phyloP scores from a whole-genome alignment of 2,329 filamentous ascomycete species.

The Zasmidium cellare region DNA sequence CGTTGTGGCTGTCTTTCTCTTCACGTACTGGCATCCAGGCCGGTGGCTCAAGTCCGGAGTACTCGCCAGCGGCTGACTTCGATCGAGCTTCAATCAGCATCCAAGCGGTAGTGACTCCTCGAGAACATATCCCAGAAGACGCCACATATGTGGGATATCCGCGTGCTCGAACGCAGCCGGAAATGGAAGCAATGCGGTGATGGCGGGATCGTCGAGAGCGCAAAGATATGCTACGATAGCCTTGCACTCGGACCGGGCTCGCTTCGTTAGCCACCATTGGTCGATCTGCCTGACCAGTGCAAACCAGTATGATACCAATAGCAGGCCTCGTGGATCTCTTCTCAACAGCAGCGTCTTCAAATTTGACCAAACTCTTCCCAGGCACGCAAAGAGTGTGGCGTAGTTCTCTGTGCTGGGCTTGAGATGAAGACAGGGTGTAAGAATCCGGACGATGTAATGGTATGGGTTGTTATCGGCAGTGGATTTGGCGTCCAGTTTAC shows the following conservation, averaged over 20 bases:
- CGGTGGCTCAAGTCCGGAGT: conserved; percentile 28
- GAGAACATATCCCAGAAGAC: neutral
- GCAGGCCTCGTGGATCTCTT: conserved; percentile 17
- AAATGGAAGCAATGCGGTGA: conserved; percentile 18
- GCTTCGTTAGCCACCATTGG: conserved; percentile 22
- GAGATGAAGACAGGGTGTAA: conserved; percentile 20
- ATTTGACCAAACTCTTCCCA: conserved; percentile 17
- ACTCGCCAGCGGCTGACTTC: neutral
- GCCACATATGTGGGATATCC: conserved; percentile 8
- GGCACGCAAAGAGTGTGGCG: conserved; percentile 19
- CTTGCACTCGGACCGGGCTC: conserved; percentile 17
- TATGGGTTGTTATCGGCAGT: conserved; percentile 17
- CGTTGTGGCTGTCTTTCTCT: conserved; percentile 50
- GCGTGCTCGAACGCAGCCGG: conserved; percentile 15
- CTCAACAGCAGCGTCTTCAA: conserved; percentile 15
- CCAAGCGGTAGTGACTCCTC: neutral
- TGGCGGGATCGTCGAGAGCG: conserved; percentile 3
- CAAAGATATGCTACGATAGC: conserved; percentile 20
- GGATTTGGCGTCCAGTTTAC: conserved; percentile 15
- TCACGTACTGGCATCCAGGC: conserved; percentile 50
- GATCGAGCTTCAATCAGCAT: neutral
- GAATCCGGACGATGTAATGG: conserved; percentile 18
- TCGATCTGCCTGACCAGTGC: conserved; percentile 18
- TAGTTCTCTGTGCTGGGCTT: conserved; percentile 14
- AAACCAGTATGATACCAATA: conserved; percentile 25